Percentiles rank a stretch among this genome's conserved stretches.
Conservation (phyloP, 1,139 yeast genomes). For the Hemisphaericaspora lyxosophila region DNA sequence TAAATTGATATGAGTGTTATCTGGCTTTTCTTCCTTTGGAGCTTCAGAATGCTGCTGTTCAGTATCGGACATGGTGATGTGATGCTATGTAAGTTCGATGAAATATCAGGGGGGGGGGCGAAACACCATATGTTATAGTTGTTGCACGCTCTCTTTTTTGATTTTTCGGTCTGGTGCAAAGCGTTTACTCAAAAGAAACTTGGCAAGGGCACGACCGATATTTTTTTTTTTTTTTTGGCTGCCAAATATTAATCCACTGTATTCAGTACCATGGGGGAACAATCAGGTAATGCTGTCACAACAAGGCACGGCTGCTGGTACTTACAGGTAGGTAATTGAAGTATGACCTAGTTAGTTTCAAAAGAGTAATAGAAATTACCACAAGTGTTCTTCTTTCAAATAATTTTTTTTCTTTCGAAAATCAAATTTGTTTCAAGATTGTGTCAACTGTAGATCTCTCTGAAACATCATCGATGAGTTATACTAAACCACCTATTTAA, state of each 20-base stretch:
- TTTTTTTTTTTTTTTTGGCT: background rate
- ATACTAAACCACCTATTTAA: background rate
- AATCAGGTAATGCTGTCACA: no score
- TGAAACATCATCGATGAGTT: background rate
- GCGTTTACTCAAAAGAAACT: background rate
- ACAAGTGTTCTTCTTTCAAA: background rate
- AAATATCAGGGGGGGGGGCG: background rate
- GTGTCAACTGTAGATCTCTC: background rate
- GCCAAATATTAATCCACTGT: no score
- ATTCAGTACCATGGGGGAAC: no score
- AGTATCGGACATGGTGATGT: conserved; percentile 29
- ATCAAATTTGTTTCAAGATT: background rate
- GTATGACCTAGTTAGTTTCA: background rate
- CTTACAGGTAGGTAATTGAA: background rate
- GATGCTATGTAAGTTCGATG: background rate
- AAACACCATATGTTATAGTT: background rate
- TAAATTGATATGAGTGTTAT: conserved; percentile 79
- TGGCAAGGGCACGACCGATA: background rate
- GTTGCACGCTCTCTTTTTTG: no score
- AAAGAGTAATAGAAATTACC: background rate
- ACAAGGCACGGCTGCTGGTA: background rate
- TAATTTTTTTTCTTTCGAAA: background rate
- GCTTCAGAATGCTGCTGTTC: conserved; percentile 20
- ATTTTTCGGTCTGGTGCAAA: background rate
- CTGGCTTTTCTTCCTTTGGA: conserved; percentile 61